Evolutionary conservation across 169 alveolate genomes (phyloP), one percentile per base, ranked within the genome.

Genomic region (Babesia gibsoni): DNA sequence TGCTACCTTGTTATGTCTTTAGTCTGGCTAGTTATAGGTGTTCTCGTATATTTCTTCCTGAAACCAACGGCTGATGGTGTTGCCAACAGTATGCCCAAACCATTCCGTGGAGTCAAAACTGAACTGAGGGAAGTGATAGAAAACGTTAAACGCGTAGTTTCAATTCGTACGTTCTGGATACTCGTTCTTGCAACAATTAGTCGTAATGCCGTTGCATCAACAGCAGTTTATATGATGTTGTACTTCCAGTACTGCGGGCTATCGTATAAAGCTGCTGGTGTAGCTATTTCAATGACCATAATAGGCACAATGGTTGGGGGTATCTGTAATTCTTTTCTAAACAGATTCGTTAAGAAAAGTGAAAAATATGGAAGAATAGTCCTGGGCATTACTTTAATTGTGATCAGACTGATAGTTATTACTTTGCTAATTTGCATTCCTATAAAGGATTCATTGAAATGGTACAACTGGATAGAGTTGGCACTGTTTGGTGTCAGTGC

Each of bases 251-350:
- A 94, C 77, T 82, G 93, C 65, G 95, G 94, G 30, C 79, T 94
- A 66, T 50, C 92, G 36, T 92, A 93, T 69, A 63, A 83, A 48
- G 81, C 78, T 67, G 94, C 97, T 10, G 97, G 95, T 23, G 27
- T 89, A 36, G 82, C 92, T 45, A 75, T 87, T 27, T 95, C 95
- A 10, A 59, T 84, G 22, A 81, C 91, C 69, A 84, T 93, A 16
- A 61, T 91, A 35, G 97, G 97, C 27, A 89, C 94, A 4, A 89
- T 92, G 50, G 41, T 89, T 32, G 96, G 97, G 25, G 97, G 97
- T 9, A 66, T 49, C 48, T 84, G 94, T 77, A 90, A 88, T 58
- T n/a, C n/a, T n/a, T n/a, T n/a, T n/a, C n/a, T n/a, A n/a, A n/a
- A n/a, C n/a, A n/a, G n/a, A n/a, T n/a, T n/a, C n/a, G n/a, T n/a